Percentiles rank a stretch among this genome's conserved stretches.
phyloP scores from a whole-genome alignment of 1,139 yeast species.

The Kurtzmaniella quercitrusa region DNA sequence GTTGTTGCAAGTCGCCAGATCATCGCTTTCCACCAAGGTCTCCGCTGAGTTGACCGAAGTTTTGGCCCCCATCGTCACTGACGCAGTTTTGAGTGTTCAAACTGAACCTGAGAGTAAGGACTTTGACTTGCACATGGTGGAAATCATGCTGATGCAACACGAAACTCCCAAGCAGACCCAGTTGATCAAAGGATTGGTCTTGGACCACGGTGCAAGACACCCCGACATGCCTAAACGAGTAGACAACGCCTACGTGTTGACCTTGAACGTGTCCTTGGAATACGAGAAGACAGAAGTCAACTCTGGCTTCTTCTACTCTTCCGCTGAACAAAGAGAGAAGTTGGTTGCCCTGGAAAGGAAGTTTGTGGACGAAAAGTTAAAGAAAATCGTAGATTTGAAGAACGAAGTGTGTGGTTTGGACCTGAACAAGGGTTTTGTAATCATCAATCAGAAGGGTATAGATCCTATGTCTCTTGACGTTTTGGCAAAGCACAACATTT shows the following conservation, averaged over 20 bases:
- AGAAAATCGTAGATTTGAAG: conserved; percentile 87
- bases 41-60: conserved; percentile 70
- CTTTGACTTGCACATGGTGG: conserved; percentile 94
- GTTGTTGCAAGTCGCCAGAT: conserved; percentile 84
- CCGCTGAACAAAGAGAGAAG: conserved; percentile 95
- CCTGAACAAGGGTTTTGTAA: conserved; percentile 77
- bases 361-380: conserved; percentile 91
- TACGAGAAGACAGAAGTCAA: conserved; percentile 98
- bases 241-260: conserved; percentile 78
- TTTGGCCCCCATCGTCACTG: conserved; percentile 91
- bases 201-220: conserved; percentile 98
- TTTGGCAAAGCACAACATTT: conserved; percentile 85
- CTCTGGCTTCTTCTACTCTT: conserved; percentile 90
- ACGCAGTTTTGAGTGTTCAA: conserved; percentile 82
- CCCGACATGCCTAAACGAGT: conserved; percentile 97
- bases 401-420: conserved; percentile 84
- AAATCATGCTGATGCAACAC: conserved; percentile 97
- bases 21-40: conserved; percentile 86
- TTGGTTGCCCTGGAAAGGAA: conserved; percentile 90
- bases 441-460: conserved; percentile 96
- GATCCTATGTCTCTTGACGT: conserved; percentile 98
- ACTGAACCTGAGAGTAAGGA: conserved; percentile 43
- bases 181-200: conserved; percentile 81
- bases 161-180: conserved; percentile 80
- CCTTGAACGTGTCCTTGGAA: conserved; percentile 89